Evolutionary conservation across 257 asterid genomes (phyloP), one percentile per base, ranked within the genome.

Genomic region (Plantago major): DNA sequence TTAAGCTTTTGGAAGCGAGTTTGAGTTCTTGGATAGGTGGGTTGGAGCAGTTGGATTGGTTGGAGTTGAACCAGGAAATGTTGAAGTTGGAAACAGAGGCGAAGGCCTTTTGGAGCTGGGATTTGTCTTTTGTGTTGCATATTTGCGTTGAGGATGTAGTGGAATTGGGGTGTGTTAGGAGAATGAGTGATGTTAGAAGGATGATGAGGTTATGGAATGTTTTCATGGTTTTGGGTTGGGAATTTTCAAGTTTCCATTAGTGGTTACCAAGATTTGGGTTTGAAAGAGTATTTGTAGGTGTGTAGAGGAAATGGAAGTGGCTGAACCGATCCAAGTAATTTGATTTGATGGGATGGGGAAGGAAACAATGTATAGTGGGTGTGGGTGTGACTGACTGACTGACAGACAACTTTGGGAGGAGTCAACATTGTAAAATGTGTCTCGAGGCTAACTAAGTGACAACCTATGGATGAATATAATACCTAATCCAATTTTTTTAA

Each of bases 41-140:
- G 72, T 9, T 11, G 45, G 38, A 16, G 40, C 58, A 52, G 14
- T 52, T 51, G 37, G 57, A 18, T 14, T 5, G 28, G 17, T n/a
- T 10, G 6, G 40, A 33, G 17, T 16, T 48, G 58, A 87, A 70
- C 94, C 88, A 84, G 7, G 89, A 72, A 17, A 72, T 44, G 49
- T 80, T 76, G 86, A 92, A 92, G 62, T 80, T 82, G 58, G 86
- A 70, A 18, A 92, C 96, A 10, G 89, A 77, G 76, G 73, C 77
- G 79, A 92, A 92, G 2, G 99, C 97, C 52, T 62, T 84, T 54
- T 73, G 50, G 38, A 92, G 74, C 7, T 70, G 74, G 16, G 60
- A 57, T 48, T 37, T 67, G 70, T 86, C 94, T 5, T 79, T 65
- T 51, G 11, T 73, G 65, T 67, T 77, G 81, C 91, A 86, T 22